Conservation (phyloP, 441 rosid genomes). For the Populus tomentosa region DNA sequence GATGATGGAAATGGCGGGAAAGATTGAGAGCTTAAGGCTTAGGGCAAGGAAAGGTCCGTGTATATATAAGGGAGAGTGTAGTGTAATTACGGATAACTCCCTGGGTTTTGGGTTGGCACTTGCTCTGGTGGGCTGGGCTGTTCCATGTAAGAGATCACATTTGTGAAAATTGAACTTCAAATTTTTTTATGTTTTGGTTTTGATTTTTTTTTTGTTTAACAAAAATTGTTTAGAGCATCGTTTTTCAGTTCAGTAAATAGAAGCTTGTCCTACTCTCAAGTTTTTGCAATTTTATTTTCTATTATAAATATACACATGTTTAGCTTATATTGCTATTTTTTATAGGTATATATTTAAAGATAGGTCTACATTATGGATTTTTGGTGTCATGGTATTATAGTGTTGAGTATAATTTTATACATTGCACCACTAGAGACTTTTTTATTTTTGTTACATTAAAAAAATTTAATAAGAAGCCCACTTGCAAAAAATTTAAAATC, state of each 20-base stretch:
- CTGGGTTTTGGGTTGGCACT: neutral
- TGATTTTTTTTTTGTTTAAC: too few species aligned
- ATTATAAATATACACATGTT: too few species aligned
- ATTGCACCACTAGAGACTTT: too few species aligned
- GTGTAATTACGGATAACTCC: neutral
- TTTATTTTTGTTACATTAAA: too few species aligned
- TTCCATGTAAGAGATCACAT: neutral
- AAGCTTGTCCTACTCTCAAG: neutral
- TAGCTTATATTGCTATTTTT: too few species aligned
- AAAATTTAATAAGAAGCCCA: too few species aligned
- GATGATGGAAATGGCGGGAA: constrained; percentile 23
- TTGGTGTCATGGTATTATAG: too few species aligned
- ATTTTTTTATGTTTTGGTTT: too few species aligned
- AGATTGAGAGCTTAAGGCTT: neutral
- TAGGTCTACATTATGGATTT: too few species aligned
- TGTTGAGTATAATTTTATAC: too few species aligned
- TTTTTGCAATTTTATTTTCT: neutral
- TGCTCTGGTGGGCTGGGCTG: neutral
- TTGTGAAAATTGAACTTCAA: neutral
- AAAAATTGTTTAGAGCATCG: neutral
- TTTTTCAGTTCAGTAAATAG: neutral
- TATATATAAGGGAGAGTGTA: neutral
- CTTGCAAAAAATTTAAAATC: too few species aligned
- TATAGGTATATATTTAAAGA: too few species aligned
- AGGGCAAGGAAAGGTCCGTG: neutral